phyloP scores from a whole-genome alignment of 495 filamentous ascomycete species.

The Xylaria bambusicola region DNA sequence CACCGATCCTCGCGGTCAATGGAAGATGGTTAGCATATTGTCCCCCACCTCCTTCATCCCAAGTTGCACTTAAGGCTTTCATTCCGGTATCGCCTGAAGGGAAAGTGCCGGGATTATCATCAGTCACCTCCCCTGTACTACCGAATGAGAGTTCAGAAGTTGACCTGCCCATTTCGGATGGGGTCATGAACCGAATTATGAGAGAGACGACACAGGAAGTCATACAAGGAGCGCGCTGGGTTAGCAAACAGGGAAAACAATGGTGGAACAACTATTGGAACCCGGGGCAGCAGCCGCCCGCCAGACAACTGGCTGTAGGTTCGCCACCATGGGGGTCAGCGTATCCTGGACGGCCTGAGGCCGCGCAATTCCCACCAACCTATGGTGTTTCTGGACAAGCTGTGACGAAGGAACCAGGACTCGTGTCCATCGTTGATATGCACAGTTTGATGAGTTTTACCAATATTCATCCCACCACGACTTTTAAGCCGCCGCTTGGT shows the following conservation, averaged over 20 bases:
- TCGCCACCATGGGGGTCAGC: constrained; percentile 45
- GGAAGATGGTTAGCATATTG: constrained; percentile 85
- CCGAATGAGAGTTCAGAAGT: constrained; percentile 74
- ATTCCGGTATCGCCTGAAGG: constrained; percentile 49
- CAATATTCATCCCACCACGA: constrained; percentile 66
- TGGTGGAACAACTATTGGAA: constrained; percentile 90
- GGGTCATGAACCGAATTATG: constrained; percentile 80
- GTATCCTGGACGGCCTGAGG: constrained; percentile 37
- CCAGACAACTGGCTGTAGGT: constrained; percentile 42
- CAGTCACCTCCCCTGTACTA: constrained; percentile 70
- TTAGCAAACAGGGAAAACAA: constrained; percentile 81
- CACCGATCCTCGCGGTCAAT: constrained; percentile 72
- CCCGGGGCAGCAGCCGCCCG: constrained; percentile 36
- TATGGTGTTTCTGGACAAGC: constrained; percentile 58
- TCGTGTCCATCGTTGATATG: constrained; percentile 84
- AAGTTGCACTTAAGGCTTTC: constrained; percentile 66
- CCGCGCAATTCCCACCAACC: constrained; percentile 72
- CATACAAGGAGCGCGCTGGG: constrained; percentile 84
- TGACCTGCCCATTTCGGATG: constrained; percentile 77
- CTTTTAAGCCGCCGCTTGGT: constrained; percentile 77
- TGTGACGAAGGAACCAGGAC: constrained; percentile 64
- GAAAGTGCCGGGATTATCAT: constrained; percentile 66
- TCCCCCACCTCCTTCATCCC: constrained; percentile 70
- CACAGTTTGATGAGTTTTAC: constrained; percentile 55
- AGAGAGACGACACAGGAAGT: constrained; percentile 87